Base-by-base conservation (phyloP, 2,329 filamentous ascomycete species). In the Aureobasidium sp. region DNA sequence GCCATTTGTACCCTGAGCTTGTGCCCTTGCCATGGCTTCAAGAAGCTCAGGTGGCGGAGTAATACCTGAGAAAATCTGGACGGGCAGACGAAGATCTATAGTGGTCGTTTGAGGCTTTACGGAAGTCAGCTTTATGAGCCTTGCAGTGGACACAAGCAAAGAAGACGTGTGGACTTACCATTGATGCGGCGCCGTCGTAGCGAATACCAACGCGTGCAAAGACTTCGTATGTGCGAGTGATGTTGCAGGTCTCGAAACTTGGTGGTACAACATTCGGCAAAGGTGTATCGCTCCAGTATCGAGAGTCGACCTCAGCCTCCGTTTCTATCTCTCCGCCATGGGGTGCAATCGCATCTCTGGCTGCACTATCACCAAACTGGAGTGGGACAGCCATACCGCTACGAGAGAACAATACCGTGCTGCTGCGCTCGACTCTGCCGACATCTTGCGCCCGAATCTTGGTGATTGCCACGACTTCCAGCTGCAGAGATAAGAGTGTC, bases 181-280 rank as follows among this genome's bases (percentile, higher is more conserved):
- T 44, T 26, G 44, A 51, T 27, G 56, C 50, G 26, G 27, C 57
- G 36, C 41, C 55, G 20, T 64, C 89, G 80, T 90, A 92, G 62
- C 85, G 85, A 41, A 97, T 74, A 1, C 91, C 91, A 8, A 96
- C 78, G 63, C 86, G 86, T 44, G 97, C 78, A 74, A 97, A 91
- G 41, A 99, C 76, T 71, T 92, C 88, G 73, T 99, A 97, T 57
- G 78, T 82, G 32, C 93, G 84, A 57, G 84, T 82, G 53, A 97
- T 83, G 73, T 97, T 97, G 76, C 94, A 99, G 1, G 91, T 90
- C 53, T 85, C 80, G 71, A 99, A 99, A 0, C 86, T 87, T 0
- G 94, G 94, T 10, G 91, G 87, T 12, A 99, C 85, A 0, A 90
- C 93, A 72, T 90, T 94, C 2, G 93, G 94, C 6, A 97, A 78